Base-by-base conservation (phyloP, 495 filamentous ascomycete genomes). In the Emericellopsis terricola region DNA sequence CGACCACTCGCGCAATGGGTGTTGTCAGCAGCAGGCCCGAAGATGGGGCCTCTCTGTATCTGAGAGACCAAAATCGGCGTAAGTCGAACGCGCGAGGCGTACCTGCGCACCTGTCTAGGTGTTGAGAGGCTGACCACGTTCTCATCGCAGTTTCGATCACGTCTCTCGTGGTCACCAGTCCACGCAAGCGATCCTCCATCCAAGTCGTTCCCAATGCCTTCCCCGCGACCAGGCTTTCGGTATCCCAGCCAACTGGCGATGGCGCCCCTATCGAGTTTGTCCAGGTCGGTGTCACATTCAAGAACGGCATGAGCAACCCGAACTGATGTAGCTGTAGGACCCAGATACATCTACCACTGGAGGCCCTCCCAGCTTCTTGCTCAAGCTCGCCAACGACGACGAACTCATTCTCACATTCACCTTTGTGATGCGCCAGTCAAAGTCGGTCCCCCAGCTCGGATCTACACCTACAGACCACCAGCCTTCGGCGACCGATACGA, bases 11-110 rank as follows among this genome's bases (percentile, higher is more conserved):
- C 57, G 56, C 47, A 42, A 97, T 97, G 89, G 89, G 89, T 41
- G 85, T 80, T 64, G 78, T 96, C 54, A 78, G 70, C 55, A 94
- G 86, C 64, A 78, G 74, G 55, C 74, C 76, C 41, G 87, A 94
- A 48, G 86, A 94, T 57, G 78, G 79, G 49, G 69, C 76, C 41
- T 64, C 68, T 46, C 57, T 94, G 53, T 85, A 78, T 51, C 66
- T 94, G 53, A 77, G 81, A 60, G 86, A 97, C 51, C 89, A 94
- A 59, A 80, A 63, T 49, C 73, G 82, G 64, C 72, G 87, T 96
- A 55, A 33, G 62, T 55, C 19, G 28, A 40, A n/a, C n/a, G n/a
- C n/a, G n/a, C n/a, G n/a, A n/a, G n/a, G n/a, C n/a, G n/a, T n/a
- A n/a, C n/a, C n/a, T n/a, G n/a, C n/a, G n/a, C n/a, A n/a, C n/a